Base-by-base conservation (phyloP, 164 flowering plant species). In the Vitis rupestris region DNA sequence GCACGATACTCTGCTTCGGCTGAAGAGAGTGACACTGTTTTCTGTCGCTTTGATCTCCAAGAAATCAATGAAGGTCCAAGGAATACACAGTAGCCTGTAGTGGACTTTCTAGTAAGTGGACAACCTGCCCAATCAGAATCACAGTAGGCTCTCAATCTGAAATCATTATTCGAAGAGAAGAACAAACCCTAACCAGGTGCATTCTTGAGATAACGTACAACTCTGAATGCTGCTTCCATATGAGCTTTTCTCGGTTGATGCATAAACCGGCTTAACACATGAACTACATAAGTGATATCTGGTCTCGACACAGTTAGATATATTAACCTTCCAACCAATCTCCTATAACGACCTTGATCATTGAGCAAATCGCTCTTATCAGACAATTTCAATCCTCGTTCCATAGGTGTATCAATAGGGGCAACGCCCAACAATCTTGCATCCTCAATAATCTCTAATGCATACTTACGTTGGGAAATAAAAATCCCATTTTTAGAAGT, bases 361-460 rank as follows among this genome's bases (percentile, higher is more conserved):
- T 61, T 61, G 64, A 61, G 64, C 44, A 31, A 29, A 27, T 61
- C 64, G 23, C 64, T 29, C 64, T 61, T 61, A 16, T 61, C 12
- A 8, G 64, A 61, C 15, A 61, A 61, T 61, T 61, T 61, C 64
- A 30, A 61, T 12, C 44, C 44, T 29, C 8, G 50, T 61, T 61
- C 64, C 48, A 61, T 19, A 19, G 44, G 44, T 19, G 64, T 29
- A 31, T 31, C 44, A 31, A 31, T 31, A 7, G 44, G 44, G 44
- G 44, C 6, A 3, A 0, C 6, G 44, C 5, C 31, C 23, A 19
- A 10, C 54, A 8, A 5, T 14, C 64, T 3, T 14, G 2, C 64
- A 61, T 61, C 64, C 44, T 61, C 16, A 30, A 61, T 61, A 9
- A 44, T 61, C 16, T 61, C 23, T 29, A 29, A 16, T 19, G 49